These are phyloP conservation scores for Candida manassasensis DNA, from an alignment of 805 yeast genomes.

Conservation along the genomic window DNA sequence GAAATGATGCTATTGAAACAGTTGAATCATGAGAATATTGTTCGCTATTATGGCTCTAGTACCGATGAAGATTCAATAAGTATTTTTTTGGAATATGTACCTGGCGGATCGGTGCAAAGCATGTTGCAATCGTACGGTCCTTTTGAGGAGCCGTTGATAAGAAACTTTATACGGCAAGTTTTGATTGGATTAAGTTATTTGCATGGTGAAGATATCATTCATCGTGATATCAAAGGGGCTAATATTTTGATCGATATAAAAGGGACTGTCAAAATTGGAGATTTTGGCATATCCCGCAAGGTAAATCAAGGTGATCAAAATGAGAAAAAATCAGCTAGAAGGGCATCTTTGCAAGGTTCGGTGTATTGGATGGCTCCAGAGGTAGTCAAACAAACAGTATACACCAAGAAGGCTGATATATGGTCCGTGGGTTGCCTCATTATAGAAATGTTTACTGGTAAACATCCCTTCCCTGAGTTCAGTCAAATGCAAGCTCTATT, in stretches of 20 bases:
- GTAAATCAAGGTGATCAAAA: constrained; percentile 18
- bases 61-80: constrained; percentile 67
- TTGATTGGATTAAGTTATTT: constrained; percentile 69
- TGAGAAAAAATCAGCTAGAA: constrained; percentile 34
- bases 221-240: constrained; percentile 87
- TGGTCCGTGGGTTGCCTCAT: constrained; percentile 97
- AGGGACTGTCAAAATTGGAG: constrained; percentile 79
- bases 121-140: constrained; percentile 73
- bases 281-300: constrained; percentile 72
- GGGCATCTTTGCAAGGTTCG: constrained; percentile 90
- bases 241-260: constrained; percentile 76
- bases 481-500: constrained; percentile 97
- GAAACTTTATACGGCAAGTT: constrained; percentile 71
- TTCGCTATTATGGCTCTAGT: constrained; percentile 85
- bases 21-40: constrained; percentile 87
- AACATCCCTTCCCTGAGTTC: constrained; percentile 92
- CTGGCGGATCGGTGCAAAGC: constrained; percentile 53
- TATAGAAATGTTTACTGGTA: constrained; percentile 93
- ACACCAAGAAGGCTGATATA: constrained; percentile 89
- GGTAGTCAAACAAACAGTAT: constrained; percentile 88
- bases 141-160: constrained; percentile 69
- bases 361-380: constrained; percentile 99
- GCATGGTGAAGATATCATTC: constrained; percentile 73
- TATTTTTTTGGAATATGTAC: constrained; percentile 68
- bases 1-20: constrained; percentile 77